These are phyloP conservation scores for Ochetophila trinervis DNA, from an alignment of 306 rosid species.

Conservation along the genomic window DNA sequence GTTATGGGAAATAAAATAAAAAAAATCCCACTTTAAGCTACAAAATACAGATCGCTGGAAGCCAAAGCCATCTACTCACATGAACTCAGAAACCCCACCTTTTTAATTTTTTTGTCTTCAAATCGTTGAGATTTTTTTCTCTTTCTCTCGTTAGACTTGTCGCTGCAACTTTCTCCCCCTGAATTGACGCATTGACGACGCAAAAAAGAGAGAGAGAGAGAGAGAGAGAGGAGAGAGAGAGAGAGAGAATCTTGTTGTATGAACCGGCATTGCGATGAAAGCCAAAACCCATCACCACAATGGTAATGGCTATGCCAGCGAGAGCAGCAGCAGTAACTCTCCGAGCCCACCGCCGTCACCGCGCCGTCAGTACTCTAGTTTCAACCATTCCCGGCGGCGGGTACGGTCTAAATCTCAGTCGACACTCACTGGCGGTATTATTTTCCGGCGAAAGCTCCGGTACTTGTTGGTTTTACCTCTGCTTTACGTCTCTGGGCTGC, in stretches of 20 bases:
- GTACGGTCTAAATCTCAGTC: slow-evolving; percentile 51
- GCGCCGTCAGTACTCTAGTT: slow-evolving; percentile 35
- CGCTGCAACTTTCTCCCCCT: no score
- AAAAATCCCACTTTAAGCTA: no score
- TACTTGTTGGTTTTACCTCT: slow-evolving; percentile 67
- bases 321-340: slow-evolving; percentile 54
- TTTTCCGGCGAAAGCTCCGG: slow-evolving; percentile 66
- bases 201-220: not conserved
- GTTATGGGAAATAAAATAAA: no score
- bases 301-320: slow-evolving; percentile 45
- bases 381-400: slow-evolving; percentile 51
- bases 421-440: slow-evolving; percentile 41
- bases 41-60: no score
- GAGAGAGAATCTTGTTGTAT: no score
- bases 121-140: no score
- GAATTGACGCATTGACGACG: no score
- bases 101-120: no score
- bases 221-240: not conserved
- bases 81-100: no score
- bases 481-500: slow-evolving; percentile 71
- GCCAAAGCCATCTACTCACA: not conserved
- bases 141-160: no score
- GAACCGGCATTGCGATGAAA: slow-evolving; percentile 41
- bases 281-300: slow-evolving; percentile 44
- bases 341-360: slow-evolving; percentile 94